Evolutionary conservation across 225 moss, liverwort and hornwort species (phyloP).

Genomic region (Marchantia paleacea): DNA sequence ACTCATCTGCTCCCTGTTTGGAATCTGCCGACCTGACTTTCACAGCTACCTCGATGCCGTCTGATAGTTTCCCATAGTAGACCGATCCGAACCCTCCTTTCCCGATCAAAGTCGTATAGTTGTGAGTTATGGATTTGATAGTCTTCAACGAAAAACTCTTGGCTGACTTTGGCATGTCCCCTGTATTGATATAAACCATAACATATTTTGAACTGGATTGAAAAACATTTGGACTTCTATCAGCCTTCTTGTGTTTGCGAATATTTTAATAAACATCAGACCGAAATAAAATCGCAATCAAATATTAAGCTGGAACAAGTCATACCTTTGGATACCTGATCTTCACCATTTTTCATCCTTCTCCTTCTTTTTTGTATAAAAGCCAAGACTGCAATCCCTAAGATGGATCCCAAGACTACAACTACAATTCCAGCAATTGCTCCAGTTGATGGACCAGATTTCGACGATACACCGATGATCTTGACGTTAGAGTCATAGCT

Average conservation of each 20-base stretch:
- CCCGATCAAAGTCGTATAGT: slow-evolving; percentile 9
- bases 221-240: neutral
- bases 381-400: neutral
- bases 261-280: neutral
- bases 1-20: slow-evolving; percentile 13
- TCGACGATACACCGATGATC: neutral
- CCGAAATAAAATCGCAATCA: neutral
- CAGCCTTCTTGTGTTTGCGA: neutral
- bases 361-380: neutral
- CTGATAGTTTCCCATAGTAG: slow-evolving; percentile 8
- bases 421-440: slow-evolving; percentile 1
- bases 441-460: neutral
- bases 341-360: neutral
- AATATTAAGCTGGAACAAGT: no score
- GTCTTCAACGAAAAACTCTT: neutral
- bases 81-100: slow-evolving; percentile 23
- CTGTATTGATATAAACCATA: neutral
- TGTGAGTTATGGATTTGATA: slow-evolving; percentile 10
- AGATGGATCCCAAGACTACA: neutral
- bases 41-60: slow-evolving; percentile 16
- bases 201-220: neutral
- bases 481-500: neutral
- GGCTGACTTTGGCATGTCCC: slow-evolving; percentile 15
- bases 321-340: slow-evolving; percentile 7
- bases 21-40: slow-evolving; percentile 12